phyloP scores from a whole-genome alignment of 106 monocot genomes.

The Allium cepa region DNA sequence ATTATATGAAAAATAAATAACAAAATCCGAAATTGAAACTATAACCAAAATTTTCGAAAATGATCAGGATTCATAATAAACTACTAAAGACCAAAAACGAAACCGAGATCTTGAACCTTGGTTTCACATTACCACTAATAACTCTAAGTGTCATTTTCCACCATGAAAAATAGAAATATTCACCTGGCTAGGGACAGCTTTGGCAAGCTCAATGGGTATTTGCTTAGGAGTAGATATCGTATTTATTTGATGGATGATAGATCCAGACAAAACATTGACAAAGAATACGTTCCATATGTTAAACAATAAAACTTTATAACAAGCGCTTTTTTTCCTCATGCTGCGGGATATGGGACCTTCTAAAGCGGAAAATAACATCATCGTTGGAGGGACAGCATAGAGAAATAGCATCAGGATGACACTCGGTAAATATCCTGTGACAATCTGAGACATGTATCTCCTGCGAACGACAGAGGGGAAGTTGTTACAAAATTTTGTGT shows the following conservation, averaged over 20 bases:
- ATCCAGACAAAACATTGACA: slow-evolving; percentile 89
- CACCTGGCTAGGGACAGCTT: slow-evolving; percentile 89
- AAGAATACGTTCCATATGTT: slow-evolving; percentile 96
- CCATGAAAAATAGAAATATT: slow-evolving; percentile 3
- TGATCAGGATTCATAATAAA: too few relatives aligned
- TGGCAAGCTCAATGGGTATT: slow-evolving; percentile 76
- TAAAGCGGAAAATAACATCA: slow-evolving; percentile 82
- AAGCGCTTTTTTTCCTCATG: slow-evolving; percentile 82
- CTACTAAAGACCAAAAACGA: too few relatives aligned
- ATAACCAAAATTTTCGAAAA: too few relatives aligned
- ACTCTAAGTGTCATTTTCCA: not conserved
- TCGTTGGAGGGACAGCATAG: slow-evolving; percentile 64
- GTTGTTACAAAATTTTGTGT: too few relatives aligned
- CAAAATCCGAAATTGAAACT: too few relatives aligned
- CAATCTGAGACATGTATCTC: slow-evolving; percentile 48
- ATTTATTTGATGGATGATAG: slow-evolving; percentile 72
- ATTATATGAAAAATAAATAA: too few relatives aligned
- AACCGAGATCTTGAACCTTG: too few relatives aligned
- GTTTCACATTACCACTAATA: too few relatives aligned
- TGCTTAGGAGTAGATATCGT: slow-evolving; percentile 69
- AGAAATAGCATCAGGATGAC: slow-evolving; percentile 70
- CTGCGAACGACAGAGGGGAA: slow-evolving; percentile 24
- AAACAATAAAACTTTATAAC: slow-evolving; percentile 80
- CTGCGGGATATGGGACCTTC: slow-evolving; percentile 83
- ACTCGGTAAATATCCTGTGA: slow-evolving; percentile 94